Conservation (phyloP, 169 alveolate genomes). For the Plasmodium yoelii region DNA sequence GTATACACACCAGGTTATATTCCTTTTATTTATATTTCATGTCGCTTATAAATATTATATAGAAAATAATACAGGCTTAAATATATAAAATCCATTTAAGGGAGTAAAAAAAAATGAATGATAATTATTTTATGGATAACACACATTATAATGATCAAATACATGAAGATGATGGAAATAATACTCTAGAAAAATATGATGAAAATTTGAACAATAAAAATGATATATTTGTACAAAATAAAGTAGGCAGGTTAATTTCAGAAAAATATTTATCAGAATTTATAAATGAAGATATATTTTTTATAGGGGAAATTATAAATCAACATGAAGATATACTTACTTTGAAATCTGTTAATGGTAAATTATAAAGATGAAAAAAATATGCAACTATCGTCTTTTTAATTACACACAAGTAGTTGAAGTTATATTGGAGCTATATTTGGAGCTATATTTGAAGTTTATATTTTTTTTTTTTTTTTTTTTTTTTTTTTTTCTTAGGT, state of each 20-base stretch:
- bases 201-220: not conserved
- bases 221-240: not conserved
- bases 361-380: not conserved
- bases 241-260: conserved; percentile 51
- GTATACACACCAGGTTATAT: no score
- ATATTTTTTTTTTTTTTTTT: no score
- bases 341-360: conserved; percentile 66
- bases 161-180: not conserved
- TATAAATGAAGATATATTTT: conserved; percentile 53
- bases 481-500: conserved; percentile 19
- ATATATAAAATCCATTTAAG: not conserved
- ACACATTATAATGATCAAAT: not conserved
- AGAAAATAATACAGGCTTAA: not conserved
- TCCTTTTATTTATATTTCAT: no score
- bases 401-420: not conserved
- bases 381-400: not conserved
- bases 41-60: not conserved
- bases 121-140: not conserved
- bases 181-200: not conserved
- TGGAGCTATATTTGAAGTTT: no score
- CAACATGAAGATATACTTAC: conserved; percentile 13
- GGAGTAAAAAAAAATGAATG: not conserved
- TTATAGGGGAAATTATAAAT: conserved; percentile 58
- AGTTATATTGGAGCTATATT: no score
- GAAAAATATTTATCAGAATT: conserved; percentile 59